These are phyloP conservation scores for Coemansia sp. DNA, from an alignment of 371 early-diverging fungal genomes.

Conservation along the genomic window DNA sequence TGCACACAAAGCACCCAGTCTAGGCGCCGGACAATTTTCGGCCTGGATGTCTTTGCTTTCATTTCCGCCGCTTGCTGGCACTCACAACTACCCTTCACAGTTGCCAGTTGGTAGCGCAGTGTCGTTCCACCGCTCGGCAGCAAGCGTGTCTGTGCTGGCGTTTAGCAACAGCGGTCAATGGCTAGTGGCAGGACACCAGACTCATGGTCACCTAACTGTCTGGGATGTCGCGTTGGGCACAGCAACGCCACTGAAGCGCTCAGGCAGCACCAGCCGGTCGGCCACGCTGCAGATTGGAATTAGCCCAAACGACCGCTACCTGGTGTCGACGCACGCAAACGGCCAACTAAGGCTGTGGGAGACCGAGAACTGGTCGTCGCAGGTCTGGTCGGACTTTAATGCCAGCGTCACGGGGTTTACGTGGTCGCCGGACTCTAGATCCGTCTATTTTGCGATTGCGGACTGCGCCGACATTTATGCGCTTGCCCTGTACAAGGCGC, in stretches of 20 bases:
- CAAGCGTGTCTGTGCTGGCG: constrained; percentile 38
- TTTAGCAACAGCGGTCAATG: constrained; percentile 45
- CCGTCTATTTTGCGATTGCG: constrained; percentile 34
- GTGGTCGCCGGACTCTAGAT: constrained; percentile 49
- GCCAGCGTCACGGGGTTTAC: constrained; percentile 19
- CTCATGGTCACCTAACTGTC: constrained; percentile 35
- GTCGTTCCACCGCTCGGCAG: constrained; percentile 14
- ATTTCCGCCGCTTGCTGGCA: constrained; percentile 15
- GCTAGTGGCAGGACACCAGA: constrained; percentile 39
- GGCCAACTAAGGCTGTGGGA: constrained; percentile 51
- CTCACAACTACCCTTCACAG: constrained; percentile 10
- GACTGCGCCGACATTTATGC: constrained; percentile 35
- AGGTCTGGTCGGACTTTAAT: constrained; percentile 43
- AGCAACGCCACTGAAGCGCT: constrained; percentile 39
- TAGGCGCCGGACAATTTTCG: constrained; percentile 30
- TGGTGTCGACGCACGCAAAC: constrained; percentile 39
- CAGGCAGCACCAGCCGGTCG: constrained; percentile 27
- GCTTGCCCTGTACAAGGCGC: constrained; percentile 31
- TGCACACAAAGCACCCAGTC: constrained; percentile 16
- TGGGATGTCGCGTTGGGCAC: constrained; percentile 49
- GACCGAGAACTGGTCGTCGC: constrained; percentile 40
- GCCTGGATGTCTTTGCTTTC: constrained; percentile 46
- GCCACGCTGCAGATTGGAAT: constrained; percentile 25
- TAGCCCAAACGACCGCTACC: constrained; percentile 37
- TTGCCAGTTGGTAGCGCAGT: neutral